phyloP scores from a whole-genome alignment of 2,329 filamentous ascomycete genomes.

The Exophiala oligosperma region DNA sequence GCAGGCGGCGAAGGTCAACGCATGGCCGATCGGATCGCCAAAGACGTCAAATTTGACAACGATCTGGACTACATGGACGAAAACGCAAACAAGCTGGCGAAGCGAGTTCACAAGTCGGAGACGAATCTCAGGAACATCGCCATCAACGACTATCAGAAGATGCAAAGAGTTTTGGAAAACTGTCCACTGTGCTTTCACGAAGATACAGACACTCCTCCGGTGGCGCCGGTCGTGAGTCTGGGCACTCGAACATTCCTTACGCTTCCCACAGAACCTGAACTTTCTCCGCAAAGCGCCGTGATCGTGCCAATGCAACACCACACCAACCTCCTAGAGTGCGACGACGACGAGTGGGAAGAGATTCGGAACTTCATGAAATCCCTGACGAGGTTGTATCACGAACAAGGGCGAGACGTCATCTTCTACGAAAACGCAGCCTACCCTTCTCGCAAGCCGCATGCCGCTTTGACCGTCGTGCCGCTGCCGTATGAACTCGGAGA shows the following conservation, averaged over 20 bases:
- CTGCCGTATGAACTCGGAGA: conserved; percentile 90
- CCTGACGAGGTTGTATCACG: conserved; percentile 89
- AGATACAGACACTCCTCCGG: conserved; percentile 71
- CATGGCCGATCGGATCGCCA: conserved; percentile 89
- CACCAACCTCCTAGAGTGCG: conserved; percentile 90
- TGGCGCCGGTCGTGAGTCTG: conserved; percentile 82
- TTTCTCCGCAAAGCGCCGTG: conserved; percentile 78
- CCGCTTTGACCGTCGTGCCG: conserved; percentile 80
- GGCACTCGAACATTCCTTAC: conserved; percentile 86
- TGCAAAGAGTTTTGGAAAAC: conserved; percentile 79
- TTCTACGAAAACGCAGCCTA: conserved; percentile 97
- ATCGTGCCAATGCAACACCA: conserved; percentile 88
- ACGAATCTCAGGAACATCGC: conserved; percentile 84
- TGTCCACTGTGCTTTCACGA: conserved; percentile 94
- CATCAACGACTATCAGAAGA: conserved; percentile 84
- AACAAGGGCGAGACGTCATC: conserved; percentile 85
- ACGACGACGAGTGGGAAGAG: conserved; percentile 99
- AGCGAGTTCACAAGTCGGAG: conserved; percentile 82
- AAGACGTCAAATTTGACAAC: conserved; percentile 85
- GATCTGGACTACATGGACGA: conserved; percentile 98
- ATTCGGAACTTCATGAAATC: conserved; percentile 99
- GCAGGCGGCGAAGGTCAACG: conserved; percentile 76
- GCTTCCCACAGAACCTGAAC: conserved; percentile 82
- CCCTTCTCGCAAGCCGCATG: conserved; percentile 76
- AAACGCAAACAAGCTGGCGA: conserved; percentile 86